Conservation (phyloP, 106 monocot genomes). For the Narthecium ossifragum region DNA sequence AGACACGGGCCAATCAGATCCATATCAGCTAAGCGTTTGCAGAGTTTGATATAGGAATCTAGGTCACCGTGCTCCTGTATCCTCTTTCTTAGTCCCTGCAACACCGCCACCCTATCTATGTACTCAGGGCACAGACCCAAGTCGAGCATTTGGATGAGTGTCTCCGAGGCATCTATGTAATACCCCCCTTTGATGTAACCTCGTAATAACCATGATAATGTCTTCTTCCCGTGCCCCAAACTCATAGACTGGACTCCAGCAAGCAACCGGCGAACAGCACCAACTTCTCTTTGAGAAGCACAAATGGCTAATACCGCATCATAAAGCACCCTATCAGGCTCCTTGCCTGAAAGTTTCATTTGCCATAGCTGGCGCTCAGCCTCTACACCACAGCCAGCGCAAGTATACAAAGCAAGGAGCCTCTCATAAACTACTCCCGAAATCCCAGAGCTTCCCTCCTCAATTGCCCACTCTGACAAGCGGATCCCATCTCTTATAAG, state of each 20-base stretch:
- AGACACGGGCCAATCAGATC: constrained; percentile 78
- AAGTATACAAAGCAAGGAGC: constrained; percentile 81
- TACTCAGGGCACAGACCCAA: constrained; percentile 69
- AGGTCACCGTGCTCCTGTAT: constrained; percentile 59
- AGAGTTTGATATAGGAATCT: constrained; percentile 68
- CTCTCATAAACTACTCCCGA: constrained; percentile 63
- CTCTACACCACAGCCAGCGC: constrained; percentile 72
- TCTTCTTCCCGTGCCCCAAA: constrained; percentile 45
- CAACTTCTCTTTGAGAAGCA: constrained; percentile 80
- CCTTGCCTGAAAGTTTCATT: constrained; percentile 68
- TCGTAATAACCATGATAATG: constrained; percentile 70
- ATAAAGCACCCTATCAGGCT: constrained; percentile 68
- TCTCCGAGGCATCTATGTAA: constrained; percentile 71
- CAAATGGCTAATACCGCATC: constrained; percentile 81
- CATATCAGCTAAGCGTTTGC: constrained; percentile 62
- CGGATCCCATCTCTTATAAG: constrained; percentile 38
- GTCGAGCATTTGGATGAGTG: constrained; percentile 61
- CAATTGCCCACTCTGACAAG: constrained; percentile 72
- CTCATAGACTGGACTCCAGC: constrained; percentile 39
- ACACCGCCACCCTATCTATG: constrained; percentile 65
- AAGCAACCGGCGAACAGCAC: constrained; percentile 59
- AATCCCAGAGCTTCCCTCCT: constrained; percentile 40
- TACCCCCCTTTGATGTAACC: constrained; percentile 93
- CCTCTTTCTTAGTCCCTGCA: constrained; percentile 71
- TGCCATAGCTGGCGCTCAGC: constrained; percentile 82